Percentiles rank a stretch among this genome's conserved stretches.
phyloP scores from a whole-genome alignment of 371 early-diverging fungal genomes.

The Haplosporangium sp. region DNA sequence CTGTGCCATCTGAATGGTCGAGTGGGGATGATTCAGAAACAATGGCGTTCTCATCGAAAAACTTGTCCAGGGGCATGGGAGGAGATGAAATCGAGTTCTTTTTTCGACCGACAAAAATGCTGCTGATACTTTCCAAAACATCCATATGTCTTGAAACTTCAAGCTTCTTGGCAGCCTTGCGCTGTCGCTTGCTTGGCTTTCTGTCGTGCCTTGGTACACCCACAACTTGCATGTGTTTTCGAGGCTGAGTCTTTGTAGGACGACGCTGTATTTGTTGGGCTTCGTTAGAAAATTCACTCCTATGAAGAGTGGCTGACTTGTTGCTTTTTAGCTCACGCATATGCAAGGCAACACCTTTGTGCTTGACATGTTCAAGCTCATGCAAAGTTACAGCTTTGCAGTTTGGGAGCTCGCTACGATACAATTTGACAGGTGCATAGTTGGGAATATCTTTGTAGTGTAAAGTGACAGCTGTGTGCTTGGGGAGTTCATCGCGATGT shows the following conservation, averaged over 20 bases:
- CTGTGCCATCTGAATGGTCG: background rate
- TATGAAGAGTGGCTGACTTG: background rate
- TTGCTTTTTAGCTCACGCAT: background rate
- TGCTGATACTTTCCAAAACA: constrained; percentile 23
- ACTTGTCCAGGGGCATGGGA: constrained; percentile 19
- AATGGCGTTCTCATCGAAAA: constrained; percentile 18
- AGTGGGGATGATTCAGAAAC: background rate
- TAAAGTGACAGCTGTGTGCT: background rate
- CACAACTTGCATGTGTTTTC: background rate
- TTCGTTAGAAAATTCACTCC: background rate
- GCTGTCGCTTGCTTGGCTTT: constrained; percentile 28
- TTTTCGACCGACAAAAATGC: constrained; percentile 23
- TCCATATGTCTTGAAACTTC: constrained; percentile 4
- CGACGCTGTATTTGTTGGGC: background rate
- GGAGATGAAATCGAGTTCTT: constrained; percentile 35
- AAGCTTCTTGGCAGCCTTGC: constrained; percentile 34
- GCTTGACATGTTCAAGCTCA: background rate
- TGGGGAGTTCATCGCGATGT: background rate
- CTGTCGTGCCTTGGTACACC: background rate
- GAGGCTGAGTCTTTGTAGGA: background rate
- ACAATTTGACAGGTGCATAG: no score
- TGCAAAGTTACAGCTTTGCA: background rate
- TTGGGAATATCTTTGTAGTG: background rate
- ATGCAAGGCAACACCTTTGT: background rate
- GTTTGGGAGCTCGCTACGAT: background rate